Percentiles rank a stretch among this genome's conserved stretches.
Evolutionary conservation across 139 green algal genomes (phyloP).

Genomic region (Zygnema circumcarinatum): DNA sequence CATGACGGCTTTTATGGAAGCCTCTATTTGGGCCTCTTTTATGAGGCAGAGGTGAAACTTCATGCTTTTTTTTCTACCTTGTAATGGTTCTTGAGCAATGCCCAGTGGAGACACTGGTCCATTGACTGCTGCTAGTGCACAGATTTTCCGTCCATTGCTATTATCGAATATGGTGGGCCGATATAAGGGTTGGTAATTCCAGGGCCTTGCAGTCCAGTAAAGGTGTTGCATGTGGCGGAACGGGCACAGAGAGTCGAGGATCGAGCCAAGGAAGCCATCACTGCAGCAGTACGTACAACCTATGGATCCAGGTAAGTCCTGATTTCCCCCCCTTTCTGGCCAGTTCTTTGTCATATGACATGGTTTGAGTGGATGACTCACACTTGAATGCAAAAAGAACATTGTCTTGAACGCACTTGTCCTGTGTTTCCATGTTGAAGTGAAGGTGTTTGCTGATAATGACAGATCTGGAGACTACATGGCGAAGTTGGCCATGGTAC

Average conservation of each 20-base stretch:
- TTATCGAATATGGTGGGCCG: too few species aligned
- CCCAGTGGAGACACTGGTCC: too few species aligned
- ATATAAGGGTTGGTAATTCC: too few species aligned
- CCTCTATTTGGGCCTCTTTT: constrained; percentile 81
- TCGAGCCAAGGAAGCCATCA: constrained; percentile 7
- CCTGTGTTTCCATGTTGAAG: not conserved
- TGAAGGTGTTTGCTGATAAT: not conserved
- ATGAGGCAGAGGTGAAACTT: constrained; percentile 71
- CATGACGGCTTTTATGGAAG: constrained; percentile 73
- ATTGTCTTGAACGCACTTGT: not conserved
- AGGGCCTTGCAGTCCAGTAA: too few species aligned
- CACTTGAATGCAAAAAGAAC: not conserved
- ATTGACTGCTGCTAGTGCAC: too few species aligned
- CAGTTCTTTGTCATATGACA: not conserved
- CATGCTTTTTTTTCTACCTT: too few species aligned
- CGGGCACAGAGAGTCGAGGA: not conserved
- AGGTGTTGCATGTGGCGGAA: too few species aligned
- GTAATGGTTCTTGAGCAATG: too few species aligned
- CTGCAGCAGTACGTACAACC: constrained; percentile 10
- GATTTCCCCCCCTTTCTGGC: not conserved
- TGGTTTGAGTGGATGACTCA: too few species aligned
- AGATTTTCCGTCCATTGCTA: too few species aligned
- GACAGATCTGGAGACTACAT: constrained; percentile 58
- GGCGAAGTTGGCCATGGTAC: constrained; percentile 50
- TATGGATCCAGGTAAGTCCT: constrained; percentile 17